These are phyloP conservation scores for Penicillium sp. DNA, from an alignment of 2,329 filamentous ascomycete genomes.

Conservation along the genomic window DNA sequence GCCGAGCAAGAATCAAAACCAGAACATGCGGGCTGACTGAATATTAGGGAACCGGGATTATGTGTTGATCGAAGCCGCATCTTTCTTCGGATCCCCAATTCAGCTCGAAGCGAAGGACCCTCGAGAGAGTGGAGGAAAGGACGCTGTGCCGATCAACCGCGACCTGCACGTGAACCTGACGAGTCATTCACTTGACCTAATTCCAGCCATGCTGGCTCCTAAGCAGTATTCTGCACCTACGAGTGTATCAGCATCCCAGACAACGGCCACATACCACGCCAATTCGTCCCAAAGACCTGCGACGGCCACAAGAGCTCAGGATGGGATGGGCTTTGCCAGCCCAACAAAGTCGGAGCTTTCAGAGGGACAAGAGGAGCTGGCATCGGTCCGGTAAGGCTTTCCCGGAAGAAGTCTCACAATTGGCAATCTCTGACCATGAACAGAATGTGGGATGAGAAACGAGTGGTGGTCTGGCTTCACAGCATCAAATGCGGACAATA, in stretches of 20 bases:
- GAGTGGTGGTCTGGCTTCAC: conserved; percentile 85
- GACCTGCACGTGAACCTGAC: neutral
- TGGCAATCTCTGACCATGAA: conserved; percentile 22
- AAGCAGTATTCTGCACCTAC: conserved; percentile 41
- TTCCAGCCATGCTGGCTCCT: conserved; percentile 41
- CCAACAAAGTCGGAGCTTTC: conserved; percentile 93
- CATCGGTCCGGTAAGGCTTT: conserved; percentile 64
- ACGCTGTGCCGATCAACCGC: conserved; percentile 4
- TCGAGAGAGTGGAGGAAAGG: conserved; percentile 14
- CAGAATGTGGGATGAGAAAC: conserved; percentile 82
- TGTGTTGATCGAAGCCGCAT: conserved; percentile 16
- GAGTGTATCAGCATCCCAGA: conserved; percentile 35
- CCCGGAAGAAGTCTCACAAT: neutral
- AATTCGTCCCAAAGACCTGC: conserved; percentile 30
- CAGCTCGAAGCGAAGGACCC: conserved; percentile 7
- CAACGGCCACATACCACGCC: conserved; percentile 35
- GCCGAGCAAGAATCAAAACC: conserved; percentile 1
- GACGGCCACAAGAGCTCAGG: conserved; percentile 30
- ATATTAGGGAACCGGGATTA: conserved; percentile 14
- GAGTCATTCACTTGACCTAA: conserved; percentile 3
- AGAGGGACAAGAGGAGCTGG: conserved; percentile 68
- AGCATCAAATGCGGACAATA: conserved; percentile 94
- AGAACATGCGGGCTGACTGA: conserved; percentile 8
- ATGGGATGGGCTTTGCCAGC: conserved; percentile 61
- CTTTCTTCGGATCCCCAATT: conserved; percentile 8